These are phyloP conservation scores for Candida insectalens DNA, from an alignment of 805 yeast genomes.

Conservation along the genomic window DNA sequence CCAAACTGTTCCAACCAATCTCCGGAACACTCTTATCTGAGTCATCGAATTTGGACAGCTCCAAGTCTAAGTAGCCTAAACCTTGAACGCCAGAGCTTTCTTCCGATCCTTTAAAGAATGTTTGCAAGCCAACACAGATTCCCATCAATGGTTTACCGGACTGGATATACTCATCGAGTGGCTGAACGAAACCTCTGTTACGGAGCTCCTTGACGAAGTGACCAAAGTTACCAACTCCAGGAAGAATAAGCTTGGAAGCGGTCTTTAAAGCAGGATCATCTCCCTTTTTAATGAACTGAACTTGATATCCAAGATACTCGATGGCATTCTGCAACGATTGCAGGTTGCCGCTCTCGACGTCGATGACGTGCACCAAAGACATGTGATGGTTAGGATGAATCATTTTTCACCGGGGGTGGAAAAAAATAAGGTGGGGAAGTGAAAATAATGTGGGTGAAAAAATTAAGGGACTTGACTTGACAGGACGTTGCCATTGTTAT, in stretches of 20 bases:
- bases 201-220: constrained; percentile 74
- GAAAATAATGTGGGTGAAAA: no score
- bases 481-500: no score
- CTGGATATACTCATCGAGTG: constrained; percentile 54
- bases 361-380: constrained; percentile 61
- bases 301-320: constrained; percentile 47
- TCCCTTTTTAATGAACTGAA: constrained; percentile 49
- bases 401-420: no score
- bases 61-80: constrained; percentile 44
- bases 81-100: constrained; percentile 59
- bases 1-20: constrained; percentile 79
- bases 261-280: constrained; percentile 37
- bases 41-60: constrained; percentile 52
- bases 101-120: constrained; percentile 65
- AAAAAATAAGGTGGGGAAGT: no score
- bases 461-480: no score
- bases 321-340: constrained; percentile 86
- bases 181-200: constrained; percentile 52
- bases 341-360: constrained; percentile 89
- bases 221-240: constrained; percentile 97
- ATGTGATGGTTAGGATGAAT: no score
- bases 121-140: constrained; percentile 92
- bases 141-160: constrained; percentile 92
- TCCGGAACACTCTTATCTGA: constrained; percentile 81
- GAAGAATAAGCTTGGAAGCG: constrained; percentile 61